Percentiles rank a stretch among this genome's conserved stretches.
These are phyloP conservation scores for Lentinula aciculospora DNA, from an alignment of 768 basidiomycete genomes.

Conservation along the genomic window DNA sequence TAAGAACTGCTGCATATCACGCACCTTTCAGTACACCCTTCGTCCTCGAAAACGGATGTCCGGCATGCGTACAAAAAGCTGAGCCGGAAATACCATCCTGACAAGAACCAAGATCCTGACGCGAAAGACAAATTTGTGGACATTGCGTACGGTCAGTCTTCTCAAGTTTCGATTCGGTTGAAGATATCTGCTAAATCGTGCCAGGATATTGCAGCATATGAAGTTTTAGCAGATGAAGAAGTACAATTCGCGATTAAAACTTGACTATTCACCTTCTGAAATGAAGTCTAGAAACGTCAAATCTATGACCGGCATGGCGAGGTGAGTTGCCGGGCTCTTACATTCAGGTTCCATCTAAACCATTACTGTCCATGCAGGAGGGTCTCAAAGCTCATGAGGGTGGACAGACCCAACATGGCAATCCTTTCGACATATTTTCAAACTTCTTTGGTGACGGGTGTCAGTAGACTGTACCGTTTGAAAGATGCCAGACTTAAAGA, in stretches of 20 bases:
- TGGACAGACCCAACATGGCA: slow-evolving; percentile 69
- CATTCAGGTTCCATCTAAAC: not conserved
- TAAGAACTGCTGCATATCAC: slow-evolving; percentile 22
- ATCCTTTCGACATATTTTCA: slow-evolving; percentile 94
- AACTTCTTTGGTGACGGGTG: slow-evolving; percentile 86
- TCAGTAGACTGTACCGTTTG: slow-evolving; percentile 27
- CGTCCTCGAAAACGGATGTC: slow-evolving; percentile 85
- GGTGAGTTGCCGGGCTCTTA: slow-evolving; percentile 26
- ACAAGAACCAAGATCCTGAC: slow-evolving; percentile 85
- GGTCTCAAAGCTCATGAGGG: slow-evolving; percentile 89
- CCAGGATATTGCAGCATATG: slow-evolving; percentile 60
- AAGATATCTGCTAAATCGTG: not conserved
- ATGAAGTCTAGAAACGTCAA: slow-evolving; percentile 66
- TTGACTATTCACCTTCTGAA: not conserved
- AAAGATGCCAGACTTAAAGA: too few relatives aligned
- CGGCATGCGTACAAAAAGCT: slow-evolving; percentile 88
- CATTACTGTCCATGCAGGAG: slow-evolving; percentile 48
- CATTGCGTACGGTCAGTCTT: slow-evolving; percentile 72
- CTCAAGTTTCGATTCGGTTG: not conserved
- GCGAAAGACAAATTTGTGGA: slow-evolving; percentile 88
- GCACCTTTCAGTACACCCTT: slow-evolving; percentile 53
- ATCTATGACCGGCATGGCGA: slow-evolving; percentile 95
- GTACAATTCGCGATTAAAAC: slow-evolving; percentile 34
- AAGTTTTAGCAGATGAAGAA: slow-evolving; percentile 83
- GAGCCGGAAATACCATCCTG: slow-evolving; percentile 87